Base-by-base conservation (phyloP, 345 rosid species). In the Geranium brycei region DNA sequence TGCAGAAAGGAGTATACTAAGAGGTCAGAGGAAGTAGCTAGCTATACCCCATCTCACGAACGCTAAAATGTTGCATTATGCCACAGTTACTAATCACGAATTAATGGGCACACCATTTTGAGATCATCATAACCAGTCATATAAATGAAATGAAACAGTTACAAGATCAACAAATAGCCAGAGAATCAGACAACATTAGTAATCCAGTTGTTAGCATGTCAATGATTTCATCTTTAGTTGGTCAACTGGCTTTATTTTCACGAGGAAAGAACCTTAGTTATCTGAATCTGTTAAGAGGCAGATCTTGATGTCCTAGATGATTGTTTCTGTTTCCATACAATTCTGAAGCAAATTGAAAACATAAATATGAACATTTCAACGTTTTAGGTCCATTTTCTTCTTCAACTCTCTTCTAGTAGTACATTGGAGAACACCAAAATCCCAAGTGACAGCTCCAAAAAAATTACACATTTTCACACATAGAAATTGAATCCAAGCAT, bases 1-100 rank as follows among this genome's bases (percentile, higher is more conserved):
- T 95, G 79, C 59, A 70, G 12, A 56, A 19, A 15, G 16, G 59
- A 62, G 18, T 16, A 60, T 16, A 31, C 15, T 41, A 19, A 17
- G 35, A 40, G 32, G 61, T 7, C 32, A 31, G 53, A 8, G 13
- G 15, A 13, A 47, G 15, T 6, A 47, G 15, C 53, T 13, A 10
- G 15, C 13, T 35, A 35, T 35, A 35, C 7, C 41, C 41, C 5
- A 35, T 35, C 41, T 35, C 41, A 35, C 5, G 5, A 35, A 35
- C 41, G 41, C 41, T 35, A 35, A 35, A 35, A 35, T 35, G 41
- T 4, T 35, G 41, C 41, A 35, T 35, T 35, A 35, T 35, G 41
- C 7, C 10, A 7, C 41, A 35, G 10, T 35, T 4, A 35, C 5
- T 35, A 35, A 35, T 7, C 10, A 35, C 28, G 28, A 23, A 23